Base-by-base conservation (phyloP, 257 asterid genomes). In the Eustoma russellianum region DNA sequence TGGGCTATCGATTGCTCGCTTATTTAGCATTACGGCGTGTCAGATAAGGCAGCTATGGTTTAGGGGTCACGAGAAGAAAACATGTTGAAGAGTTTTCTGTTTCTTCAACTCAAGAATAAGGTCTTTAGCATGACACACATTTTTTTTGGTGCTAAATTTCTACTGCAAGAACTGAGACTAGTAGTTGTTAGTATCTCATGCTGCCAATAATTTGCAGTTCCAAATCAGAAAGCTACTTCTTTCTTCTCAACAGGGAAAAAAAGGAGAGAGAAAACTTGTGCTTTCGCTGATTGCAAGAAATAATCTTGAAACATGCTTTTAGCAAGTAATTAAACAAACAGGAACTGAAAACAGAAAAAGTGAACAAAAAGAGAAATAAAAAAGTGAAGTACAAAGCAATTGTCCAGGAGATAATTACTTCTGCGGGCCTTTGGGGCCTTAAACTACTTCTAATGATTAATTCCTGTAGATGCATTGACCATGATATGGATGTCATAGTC, bases 11-110 rank as follows among this genome's bases (percentile, higher is more conserved):
- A 16, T 19, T 85, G 50, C 43, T 81, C 30, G 99, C 99, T 24
- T 92, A 92, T 70, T 67, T 85, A 41, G 97, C 99, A 48, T 78
- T 92, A 56, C 81, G 60, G 49, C 71, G 94, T 49, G 82, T 85
- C 53, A 71, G 77, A 46, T 83, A 77, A 86, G 58, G 40, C 55
- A 64, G 44, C 55, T 56, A 30, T 12, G 50, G 9, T 1, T 46
- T 41, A 5, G 43, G 24, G 14, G 9, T 14, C 50, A 45, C 34
- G 51, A 56, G 9, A 34, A 18, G 30, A 6, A 34, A 61, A 62
- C 69, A 46, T 55, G 56, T 73, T 70, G 66, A 74, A 49, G 61
- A 64, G 71, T 65, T 68, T 56, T 60, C 33, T 17, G 43, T 61
- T 69, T 72, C 64, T 70, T 67, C 73, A 53, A 63, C 67, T 51